Conservation (phyloP, 768 basidiomycete genomes). For the Cystofilobasidium bisporidii region DNA sequence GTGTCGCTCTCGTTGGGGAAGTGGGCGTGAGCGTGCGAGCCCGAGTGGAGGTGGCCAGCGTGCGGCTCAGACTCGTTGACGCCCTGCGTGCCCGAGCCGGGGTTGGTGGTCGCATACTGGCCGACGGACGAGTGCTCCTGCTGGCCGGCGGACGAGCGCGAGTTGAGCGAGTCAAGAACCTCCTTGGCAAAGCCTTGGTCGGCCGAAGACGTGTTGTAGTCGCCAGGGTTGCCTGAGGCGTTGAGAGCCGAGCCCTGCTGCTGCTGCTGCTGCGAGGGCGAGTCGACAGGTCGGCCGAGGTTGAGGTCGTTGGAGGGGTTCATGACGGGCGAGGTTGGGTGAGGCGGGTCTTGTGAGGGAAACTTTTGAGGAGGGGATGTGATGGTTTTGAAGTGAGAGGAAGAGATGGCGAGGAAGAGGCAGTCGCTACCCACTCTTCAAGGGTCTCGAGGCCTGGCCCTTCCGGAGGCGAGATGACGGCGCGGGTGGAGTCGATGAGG, state of each 20-base stretch:
- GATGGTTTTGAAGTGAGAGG: not conserved
- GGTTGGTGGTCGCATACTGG: slow-evolving; percentile 17
- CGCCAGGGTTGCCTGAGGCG: not conserved
- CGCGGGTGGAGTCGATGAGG: no score
- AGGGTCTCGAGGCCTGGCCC: no score
- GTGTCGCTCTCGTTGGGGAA: slow-evolving; percentile 15
- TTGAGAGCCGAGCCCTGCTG: slow-evolving; percentile 3
- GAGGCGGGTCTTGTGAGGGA: not conserved
- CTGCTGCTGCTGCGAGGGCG: not conserved
- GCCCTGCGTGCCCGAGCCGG: slow-evolving; percentile 2
- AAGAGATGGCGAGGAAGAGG: no score
- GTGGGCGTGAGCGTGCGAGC: slow-evolving; percentile 1
- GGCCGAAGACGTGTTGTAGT: not conserved
- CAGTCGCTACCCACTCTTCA: no score
- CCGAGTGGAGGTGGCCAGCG: slow-evolving; percentile 2
- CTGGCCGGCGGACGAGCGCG: not conserved
- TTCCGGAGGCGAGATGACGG: no score
- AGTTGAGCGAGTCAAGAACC: slow-evolving; percentile 1
- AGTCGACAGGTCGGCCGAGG: slow-evolving; percentile 10
- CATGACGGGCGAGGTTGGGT: not conserved
- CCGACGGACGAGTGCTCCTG: not conserved
- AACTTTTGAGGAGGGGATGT: not conserved
- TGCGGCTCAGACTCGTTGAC: slow-evolving; percentile 11
- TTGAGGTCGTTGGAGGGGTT: slow-evolving; percentile 8
- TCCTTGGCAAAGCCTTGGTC: not conserved